Evolutionary conservation across 768 basidiomycete genomes (phyloP), one percentile per base, ranked within the genome.

Genomic region (Leccinum truebloodii): DNA sequence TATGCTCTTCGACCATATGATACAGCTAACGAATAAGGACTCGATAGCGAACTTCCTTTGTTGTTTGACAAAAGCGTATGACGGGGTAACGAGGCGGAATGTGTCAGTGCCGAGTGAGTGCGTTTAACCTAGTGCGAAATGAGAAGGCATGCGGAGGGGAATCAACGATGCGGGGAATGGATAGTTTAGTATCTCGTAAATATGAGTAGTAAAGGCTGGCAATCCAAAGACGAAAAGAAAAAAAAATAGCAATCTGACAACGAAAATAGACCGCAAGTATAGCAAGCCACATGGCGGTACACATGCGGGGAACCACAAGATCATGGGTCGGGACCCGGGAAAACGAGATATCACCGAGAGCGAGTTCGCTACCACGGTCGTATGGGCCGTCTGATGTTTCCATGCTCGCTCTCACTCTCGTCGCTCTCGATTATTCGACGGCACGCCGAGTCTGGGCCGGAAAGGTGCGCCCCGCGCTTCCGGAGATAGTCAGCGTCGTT

Each of bases 311-410:
- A 54, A 49, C 50, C 32, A 24, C 18, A 9, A 46, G 34, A 37
- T 30, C 32, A 46, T 20, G 18, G 34, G 20, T 54, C 22, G 24
- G 49, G 9, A 41, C 28, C 49, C n/a, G 5, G 46, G 30, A 0
- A 26, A 28, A 39, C 37, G 39, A 35, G 20, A 24, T 22, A 4
- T 1, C 14, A 22, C 30, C 3, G 34, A 51, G 30, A 54, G 24
- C 48, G 20, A 50, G 44, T 30, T 53, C 5, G 18, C 72, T 71
- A 83, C 82, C 82, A 83, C 61, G 81, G 82, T 39, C 82, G 71
- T 49, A 79, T 70, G 4, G 81, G 81, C 46, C 76, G 76, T 51
- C 62, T 67, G 34, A 72, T 54, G 44, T 50, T 69, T 2, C 41
- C n/a, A 22, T 46, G 68, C 57, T 79, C 76, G 57, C 61, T 71